Base-by-base conservation (phyloP, 2,329 filamentous ascomycete species). In the Chalara sp. region DNA sequence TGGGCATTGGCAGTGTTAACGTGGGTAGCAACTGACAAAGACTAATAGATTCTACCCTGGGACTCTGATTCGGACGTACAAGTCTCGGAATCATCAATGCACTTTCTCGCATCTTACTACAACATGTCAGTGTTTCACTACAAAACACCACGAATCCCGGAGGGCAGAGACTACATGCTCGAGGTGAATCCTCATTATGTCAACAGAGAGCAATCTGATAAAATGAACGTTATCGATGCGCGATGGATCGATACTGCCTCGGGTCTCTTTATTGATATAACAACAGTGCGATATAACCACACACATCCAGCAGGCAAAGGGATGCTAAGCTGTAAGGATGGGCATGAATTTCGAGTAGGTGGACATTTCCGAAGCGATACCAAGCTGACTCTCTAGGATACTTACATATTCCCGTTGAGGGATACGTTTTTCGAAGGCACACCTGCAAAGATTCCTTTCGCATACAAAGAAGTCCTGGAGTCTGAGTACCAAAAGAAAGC, bases 241-340 rank as follows among this genome's bases (percentile, higher is more conserved):
- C 78, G 89, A 53, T 95, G 87, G 87, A 86, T 93, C 60, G 87
- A 93, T 67, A 78, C 77, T 52, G 70, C 72, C 52, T 92, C 83
- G 59, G 88, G 88, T 50, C 76, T 92, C 61, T 95, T 87, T 66
- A 83, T 93, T 66, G 88, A 93, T 66, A 90, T 95, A 62, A 93
- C 88, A 3, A 87, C 80, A n/a, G 71, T 92, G 41, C 79, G 63
- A 47, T 63, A 65, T 33, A 62, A 63, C 47, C 21, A 53, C n/a
- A 61, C 57, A 0, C 72, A 77, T 39, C 63, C 68, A 2, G 65
- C 51, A 67, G 75, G 29, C 52, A 69, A 54, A 28, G 75, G 74
- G 3, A 69, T 78, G 39, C 57, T 79, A 48, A 72, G 69, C 43
- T 75, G 73, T 61, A 79, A 79, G 58, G 70, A 75, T 54, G 73